Percentiles rank a stretch among this genome's conserved stretches.
Evolutionary conservation across 495 filamentous ascomycete genomes (phyloP).

Genomic region (Tuber indicum): DNA sequence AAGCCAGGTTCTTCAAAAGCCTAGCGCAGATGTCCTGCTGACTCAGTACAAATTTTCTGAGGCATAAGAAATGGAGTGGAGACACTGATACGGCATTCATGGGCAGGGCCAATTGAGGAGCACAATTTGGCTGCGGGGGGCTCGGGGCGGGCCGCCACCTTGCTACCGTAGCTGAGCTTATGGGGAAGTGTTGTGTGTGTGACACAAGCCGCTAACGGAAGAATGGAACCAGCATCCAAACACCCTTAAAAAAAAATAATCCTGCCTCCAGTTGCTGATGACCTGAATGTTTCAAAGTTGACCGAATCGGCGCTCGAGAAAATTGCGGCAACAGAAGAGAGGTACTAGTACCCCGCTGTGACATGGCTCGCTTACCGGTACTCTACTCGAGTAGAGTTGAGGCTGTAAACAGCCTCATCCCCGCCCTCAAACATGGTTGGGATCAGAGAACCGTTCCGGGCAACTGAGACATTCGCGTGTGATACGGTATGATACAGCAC

Average conservation of each 20-base stretch:
- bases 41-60: neutral
- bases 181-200: conserved; percentile 19
- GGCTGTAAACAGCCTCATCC: conserved; percentile 2
- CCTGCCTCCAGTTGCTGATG: neutral
- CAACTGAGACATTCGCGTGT: neutral
- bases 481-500: neutral
- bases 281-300: neutral
- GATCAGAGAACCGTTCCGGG: neutral
- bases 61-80: neutral
- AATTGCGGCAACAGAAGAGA: neutral
- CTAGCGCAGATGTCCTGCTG: neutral
- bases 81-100: neutral
- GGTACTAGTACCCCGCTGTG: neutral
- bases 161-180: conserved; percentile 8
- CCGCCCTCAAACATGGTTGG: neutral
- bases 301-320: neutral
- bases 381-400: neutral
- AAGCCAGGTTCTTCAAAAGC: neutral
- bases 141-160: conserved; percentile 32
- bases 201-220: conserved; percentile 21
- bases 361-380: neutral
- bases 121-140: conserved; percentile 19
- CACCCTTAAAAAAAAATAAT: neutral
- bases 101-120: conserved; percentile 1
- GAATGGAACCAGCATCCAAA: conserved; percentile 9